Evolutionary conservation across 495 filamentous ascomycete species (phyloP).

Genomic region (Penicillium cosmopolitanum): DNA sequence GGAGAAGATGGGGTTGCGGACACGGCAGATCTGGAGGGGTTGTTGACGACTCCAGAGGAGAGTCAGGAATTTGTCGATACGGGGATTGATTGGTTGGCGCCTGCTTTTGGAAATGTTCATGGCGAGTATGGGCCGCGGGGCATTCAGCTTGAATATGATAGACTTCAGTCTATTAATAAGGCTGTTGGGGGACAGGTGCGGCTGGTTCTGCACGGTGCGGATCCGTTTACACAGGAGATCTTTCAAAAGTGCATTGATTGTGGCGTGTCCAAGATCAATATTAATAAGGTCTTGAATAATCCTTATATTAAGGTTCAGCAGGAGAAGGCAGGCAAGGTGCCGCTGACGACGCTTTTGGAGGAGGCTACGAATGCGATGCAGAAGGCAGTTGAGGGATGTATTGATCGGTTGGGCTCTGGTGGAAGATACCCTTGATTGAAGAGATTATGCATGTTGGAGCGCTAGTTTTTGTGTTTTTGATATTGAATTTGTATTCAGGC

Average conservation of each 20-base stretch:
- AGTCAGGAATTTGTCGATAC: constrained; percentile 75
- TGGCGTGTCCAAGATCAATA: constrained; percentile 79
- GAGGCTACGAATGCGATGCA: constrained; percentile 74
- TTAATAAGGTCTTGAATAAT: constrained; percentile 81
- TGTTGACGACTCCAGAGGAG: constrained; percentile 79
- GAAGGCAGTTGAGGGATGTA: constrained; percentile 72
- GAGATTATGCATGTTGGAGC: constrained; percentile 10
- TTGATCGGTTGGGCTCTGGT: constrained; percentile 69
- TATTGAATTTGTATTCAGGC: background rate
- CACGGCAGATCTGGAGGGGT: constrained; percentile 71
- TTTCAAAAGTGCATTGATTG: constrained; percentile 68
- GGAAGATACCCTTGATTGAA: constrained; percentile 54
- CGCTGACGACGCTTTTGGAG: constrained; percentile 72
- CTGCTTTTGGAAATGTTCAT: constrained; percentile 86
- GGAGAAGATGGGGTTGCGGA: constrained; percentile 83
- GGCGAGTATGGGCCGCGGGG: constrained; percentile 78
- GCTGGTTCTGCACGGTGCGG: constrained; percentile 78
- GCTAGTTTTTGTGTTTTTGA: background rate
- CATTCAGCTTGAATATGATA: constrained; percentile 72
- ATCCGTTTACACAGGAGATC: constrained; percentile 71
- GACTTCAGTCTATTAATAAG: constrained; percentile 64
- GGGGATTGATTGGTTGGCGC: constrained; percentile 82
- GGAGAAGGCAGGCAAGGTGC: constrained; percentile 67
- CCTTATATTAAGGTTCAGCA: constrained; percentile 66
- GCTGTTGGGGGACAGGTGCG: constrained; percentile 63